Percentiles rank a stretch among this genome's conserved stretches.
These are phyloP conservation scores for Metarhizium anisopliae DNA, from an alignment of 2,329 filamentous ascomycete species.

Conservation along the genomic window DNA sequence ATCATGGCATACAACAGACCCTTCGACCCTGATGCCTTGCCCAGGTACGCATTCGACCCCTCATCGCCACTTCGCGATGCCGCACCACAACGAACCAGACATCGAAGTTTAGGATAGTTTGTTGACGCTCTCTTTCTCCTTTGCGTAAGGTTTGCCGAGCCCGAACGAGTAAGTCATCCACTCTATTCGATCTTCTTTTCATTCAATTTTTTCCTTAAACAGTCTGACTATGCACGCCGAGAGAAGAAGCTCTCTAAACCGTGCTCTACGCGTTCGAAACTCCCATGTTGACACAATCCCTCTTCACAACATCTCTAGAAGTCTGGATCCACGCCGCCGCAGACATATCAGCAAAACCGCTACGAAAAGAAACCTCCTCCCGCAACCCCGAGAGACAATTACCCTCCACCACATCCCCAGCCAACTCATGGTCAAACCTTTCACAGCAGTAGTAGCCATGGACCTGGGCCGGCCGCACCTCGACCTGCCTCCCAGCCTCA, in stretches of 20 bases:
- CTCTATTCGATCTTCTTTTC: too few species aligned
- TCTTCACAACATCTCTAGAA: slow-evolving; percentile 19
- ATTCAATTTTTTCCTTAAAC: not conserved
- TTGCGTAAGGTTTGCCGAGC: slow-evolving; percentile 59
- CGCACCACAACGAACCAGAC: not conserved
- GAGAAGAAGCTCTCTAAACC: not conserved
- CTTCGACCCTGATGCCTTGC: slow-evolving; percentile 90
- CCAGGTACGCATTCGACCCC: slow-evolving; percentile 55
- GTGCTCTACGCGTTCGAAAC: not conserved
- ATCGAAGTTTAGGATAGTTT: not conserved
- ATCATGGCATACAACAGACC: slow-evolving; percentile 89
- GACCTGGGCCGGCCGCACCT: slow-evolving; percentile 11
- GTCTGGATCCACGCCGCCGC: slow-evolving; percentile 19
- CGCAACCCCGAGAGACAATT: slow-evolving; percentile 9
- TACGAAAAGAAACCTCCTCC: slow-evolving; percentile 42
- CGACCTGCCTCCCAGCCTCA: slow-evolving; percentile 22
- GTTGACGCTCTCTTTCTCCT: not conserved
- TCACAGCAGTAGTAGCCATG: not conserved
- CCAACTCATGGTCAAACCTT: slow-evolving; percentile 2
- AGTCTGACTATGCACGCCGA: not conserved
- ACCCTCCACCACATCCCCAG: slow-evolving; percentile 2
- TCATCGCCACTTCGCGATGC: not conserved
- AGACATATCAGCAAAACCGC: slow-evolving; percentile 20
- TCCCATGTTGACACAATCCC: not conserved
- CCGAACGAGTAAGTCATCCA: slow-evolving; percentile 50